phyloP scores from a whole-genome alignment of 108 stramenopile genomes.

The Seminavis robusta region DNA sequence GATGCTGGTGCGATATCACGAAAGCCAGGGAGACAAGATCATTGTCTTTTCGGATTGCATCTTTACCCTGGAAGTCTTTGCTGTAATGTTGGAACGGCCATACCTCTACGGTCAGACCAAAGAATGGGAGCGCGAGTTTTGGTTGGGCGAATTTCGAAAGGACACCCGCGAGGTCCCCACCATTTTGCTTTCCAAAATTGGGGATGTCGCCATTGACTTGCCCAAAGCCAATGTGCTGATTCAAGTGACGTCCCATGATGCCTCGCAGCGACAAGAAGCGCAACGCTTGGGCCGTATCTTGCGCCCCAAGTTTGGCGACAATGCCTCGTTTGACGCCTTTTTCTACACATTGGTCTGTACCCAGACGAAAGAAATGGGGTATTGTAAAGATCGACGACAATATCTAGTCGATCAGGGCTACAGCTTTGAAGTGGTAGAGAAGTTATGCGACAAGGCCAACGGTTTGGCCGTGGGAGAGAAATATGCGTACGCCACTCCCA shows the following conservation, averaged over 20 bases:
- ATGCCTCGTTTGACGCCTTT: conserved; percentile 94
- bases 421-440: conserved; percentile 98
- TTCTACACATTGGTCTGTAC: conserved; percentile 99
- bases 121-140: conserved; percentile 89
- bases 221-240: conserved; percentile 99
- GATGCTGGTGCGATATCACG: conserved; percentile 91
- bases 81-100: conserved; percentile 77
- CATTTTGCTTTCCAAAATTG: conserved; percentile 94
- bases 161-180: conserved; percentile 80
- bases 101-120: conserved; percentile 96
- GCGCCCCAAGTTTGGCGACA: conserved; percentile 90
- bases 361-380: conserved; percentile 98
- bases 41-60: conserved; percentile 98
- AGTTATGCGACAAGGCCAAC: conserved; percentile 73
- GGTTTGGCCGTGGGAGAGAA: conserved; percentile 56
- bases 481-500: conserved; percentile 75
- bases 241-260: conserved; percentile 98
- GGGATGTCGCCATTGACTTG: conserved; percentile 98
- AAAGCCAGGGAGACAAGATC: conserved; percentile 95
- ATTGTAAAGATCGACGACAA: conserved; percentile 94
- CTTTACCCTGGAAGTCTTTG: conserved; percentile 88
- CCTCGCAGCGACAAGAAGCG: conserved; percentile 97
- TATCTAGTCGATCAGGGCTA: conserved; percentile 99
- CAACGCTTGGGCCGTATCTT: conserved; percentile 98
- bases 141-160: conserved; percentile 85